Percentiles rank a stretch among this genome's conserved stretches.
These are phyloP conservation scores for Fomitopsis schrenkii DNA, from an alignment of 1,284 basidiomycete genomes.

Conservation along the genomic window DNA sequence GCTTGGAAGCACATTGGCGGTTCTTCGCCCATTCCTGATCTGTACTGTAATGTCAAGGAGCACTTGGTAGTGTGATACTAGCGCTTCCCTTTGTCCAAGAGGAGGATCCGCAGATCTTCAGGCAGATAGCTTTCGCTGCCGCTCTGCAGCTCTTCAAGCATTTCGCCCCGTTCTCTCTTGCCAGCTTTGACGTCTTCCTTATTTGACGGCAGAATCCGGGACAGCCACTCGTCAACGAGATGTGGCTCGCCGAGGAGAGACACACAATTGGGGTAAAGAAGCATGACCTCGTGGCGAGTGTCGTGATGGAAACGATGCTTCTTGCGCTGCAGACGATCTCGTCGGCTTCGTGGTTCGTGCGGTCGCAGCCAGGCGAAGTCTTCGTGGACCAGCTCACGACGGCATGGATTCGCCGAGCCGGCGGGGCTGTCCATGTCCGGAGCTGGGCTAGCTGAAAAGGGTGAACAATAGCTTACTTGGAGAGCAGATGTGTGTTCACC, in stretches of 20 bases:
- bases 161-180: constrained; percentile 47
- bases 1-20: constrained; percentile 49
- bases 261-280: constrained; percentile 27
- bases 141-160: constrained; percentile 35
- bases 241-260: constrained; percentile 23
- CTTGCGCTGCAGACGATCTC: constrained; percentile 39
- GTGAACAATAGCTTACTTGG: background rate
- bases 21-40: constrained; percentile 57
- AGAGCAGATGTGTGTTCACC: background rate
- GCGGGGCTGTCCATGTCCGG: constrained; percentile 37
- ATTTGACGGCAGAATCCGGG: constrained; percentile 30
- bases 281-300: constrained; percentile 38
- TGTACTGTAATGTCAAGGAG: constrained; percentile 34
- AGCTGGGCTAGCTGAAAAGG: constrained; percentile 16
- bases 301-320: constrained; percentile 40
- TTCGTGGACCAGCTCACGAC: constrained; percentile 28
- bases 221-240: constrained; percentile 23
- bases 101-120: constrained; percentile 1
- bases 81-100: background rate
- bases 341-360: constrained; percentile 53
- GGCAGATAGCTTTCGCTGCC: constrained; percentile 25
- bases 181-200: constrained; percentile 43
- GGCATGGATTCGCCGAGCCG: constrained; percentile 32
- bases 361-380: constrained; percentile 15
- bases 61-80: constrained; percentile 43